phyloP scores from a whole-genome alignment of 331 rosid species.

The Saraca asoca region DNA sequence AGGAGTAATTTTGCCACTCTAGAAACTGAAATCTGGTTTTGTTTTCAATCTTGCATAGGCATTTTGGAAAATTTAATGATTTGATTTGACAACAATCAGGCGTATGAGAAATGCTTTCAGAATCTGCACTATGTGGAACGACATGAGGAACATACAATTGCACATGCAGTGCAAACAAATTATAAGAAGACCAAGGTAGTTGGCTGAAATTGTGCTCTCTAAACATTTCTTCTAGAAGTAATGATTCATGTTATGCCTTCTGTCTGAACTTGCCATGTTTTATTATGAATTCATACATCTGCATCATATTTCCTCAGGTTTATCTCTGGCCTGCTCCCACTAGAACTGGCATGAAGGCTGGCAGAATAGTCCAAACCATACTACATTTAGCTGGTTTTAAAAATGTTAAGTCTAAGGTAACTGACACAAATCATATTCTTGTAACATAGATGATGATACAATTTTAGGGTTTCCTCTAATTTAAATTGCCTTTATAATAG shows the following conservation, averaged over 20 bases:
- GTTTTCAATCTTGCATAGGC: background rate
- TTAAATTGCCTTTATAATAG: constrained; percentile 46
- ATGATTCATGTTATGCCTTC: constrained; percentile 11
- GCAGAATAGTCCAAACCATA: constrained; percentile 78
- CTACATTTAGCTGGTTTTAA: constrained; percentile 85
- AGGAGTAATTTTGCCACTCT: too few species aligned
- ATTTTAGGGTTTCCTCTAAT: constrained; percentile 32
- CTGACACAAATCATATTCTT: constrained; percentile 25
- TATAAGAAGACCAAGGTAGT: constrained; percentile 88
- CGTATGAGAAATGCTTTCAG: constrained; percentile 93
- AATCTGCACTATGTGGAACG: constrained; percentile 91
- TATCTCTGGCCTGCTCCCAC: constrained; percentile 98
- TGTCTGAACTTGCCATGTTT: background rate
- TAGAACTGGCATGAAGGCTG: constrained; percentile 82
- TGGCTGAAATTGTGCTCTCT: constrained; percentile 9
- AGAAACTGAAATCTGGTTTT: too few species aligned
- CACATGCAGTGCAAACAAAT: constrained; percentile 80
- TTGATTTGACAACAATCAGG: constrained; percentile 59
- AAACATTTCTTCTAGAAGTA: constrained; percentile 22
- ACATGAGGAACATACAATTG: constrained; percentile 92
- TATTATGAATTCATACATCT: constrained; percentile 27
- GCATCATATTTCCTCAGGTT: constrained; percentile 47
- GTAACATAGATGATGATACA: constrained; percentile 12
- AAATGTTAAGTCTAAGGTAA: constrained; percentile 95
- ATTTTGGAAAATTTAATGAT: constrained; percentile 26